Evolutionary conservation across 305 asterid genomes (phyloP), one percentile per base, ranked within the genome.

Genomic region (Solanum hybrid): DNA sequence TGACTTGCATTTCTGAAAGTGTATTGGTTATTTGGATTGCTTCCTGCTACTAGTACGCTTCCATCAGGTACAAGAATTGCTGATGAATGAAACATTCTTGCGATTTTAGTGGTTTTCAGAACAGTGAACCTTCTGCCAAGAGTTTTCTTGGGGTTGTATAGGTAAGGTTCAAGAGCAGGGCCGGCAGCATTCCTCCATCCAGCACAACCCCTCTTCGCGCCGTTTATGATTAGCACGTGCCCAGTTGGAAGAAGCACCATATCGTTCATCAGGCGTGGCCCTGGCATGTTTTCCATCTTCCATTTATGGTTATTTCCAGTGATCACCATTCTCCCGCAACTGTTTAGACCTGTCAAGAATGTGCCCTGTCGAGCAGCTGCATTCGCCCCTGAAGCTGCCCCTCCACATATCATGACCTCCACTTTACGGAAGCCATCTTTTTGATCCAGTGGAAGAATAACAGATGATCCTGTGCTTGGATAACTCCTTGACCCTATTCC

Each of bases 321-420:
- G 90, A 96, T 95, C 87, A 78, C 93, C 94, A 96, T 94, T 90
- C 98, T 92, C 10, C 97, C 97, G 34, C 98, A 96, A 1, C 96
- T 32, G 4, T 88, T 90, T 38, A 91, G 87, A 2, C 94, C 98
- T 36, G 32, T 71, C 87, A 93, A 88, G 91, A 90, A 93, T 7
- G 40, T 91, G 22, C 95, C 95, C 2, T 76, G 29, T 32, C 4
- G 31, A 19, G 96, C 93, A 2, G 93, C 92, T 2, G 78, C 66
- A 36, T 85, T 92, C 1, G 95, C 97, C 11, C 93, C 93, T 0
- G 35, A 56, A 8, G 91, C 91, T 1, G 94, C 95, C 17, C 98
- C 98, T 6, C 98, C 97, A 34, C 97, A 96, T 7, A 96, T 88
- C 95, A 96, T 90, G 69, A 96, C 96, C 86, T 95, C 98, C 9